A percentile compares a stretch with the other conserved stretches of the same genome.
Evolutionary conservation across 2,329 filamentous ascomycete species (phyloP).

Genomic region (Chaetomium globosum): DNA sequence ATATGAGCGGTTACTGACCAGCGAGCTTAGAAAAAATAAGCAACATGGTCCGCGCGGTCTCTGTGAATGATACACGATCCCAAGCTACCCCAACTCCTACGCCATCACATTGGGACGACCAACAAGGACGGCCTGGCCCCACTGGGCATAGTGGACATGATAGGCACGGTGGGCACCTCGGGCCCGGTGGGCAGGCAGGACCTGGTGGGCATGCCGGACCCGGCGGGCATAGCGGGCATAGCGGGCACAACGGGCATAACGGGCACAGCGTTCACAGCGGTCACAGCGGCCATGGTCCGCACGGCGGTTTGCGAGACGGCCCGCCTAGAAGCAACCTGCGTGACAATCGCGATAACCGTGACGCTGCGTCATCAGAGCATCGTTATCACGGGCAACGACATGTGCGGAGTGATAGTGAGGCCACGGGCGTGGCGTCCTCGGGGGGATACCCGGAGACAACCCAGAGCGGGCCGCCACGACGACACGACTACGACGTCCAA

Average conservation of each 20-base stretch:
- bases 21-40: constrained; percentile 79
- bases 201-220: constrained; percentile 39
- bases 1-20: constrained; percentile 38
- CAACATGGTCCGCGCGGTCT: constrained; percentile 83
- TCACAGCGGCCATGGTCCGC: constrained; percentile 45
- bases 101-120: constrained; percentile 63
- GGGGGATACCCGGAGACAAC: constrained; percentile 78
- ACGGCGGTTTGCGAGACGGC: constrained; percentile 44
- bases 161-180: constrained; percentile 47
- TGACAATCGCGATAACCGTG: constrained; percentile 52
- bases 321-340: constrained; percentile 45
- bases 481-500: constrained; percentile 94
- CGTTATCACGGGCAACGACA: constrained; percentile 58
- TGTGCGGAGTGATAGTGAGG: constrained; percentile 70
- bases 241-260: constrained; percentile 46
- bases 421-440: constrained; percentile 67
- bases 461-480: constrained; percentile 65
- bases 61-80: constrained; percentile 64
- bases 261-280: constrained; percentile 42
- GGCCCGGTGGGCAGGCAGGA: constrained; percentile 41
- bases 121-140: constrained; percentile 51
- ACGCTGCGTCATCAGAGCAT: constrained; percentile 43
- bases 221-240: constrained; percentile 46
- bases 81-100: constrained; percentile 59
- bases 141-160: constrained; percentile 48